Base-by-base conservation (phyloP, 2,329 filamentous ascomycete genomes). In the Leptographium procerum region DNA sequence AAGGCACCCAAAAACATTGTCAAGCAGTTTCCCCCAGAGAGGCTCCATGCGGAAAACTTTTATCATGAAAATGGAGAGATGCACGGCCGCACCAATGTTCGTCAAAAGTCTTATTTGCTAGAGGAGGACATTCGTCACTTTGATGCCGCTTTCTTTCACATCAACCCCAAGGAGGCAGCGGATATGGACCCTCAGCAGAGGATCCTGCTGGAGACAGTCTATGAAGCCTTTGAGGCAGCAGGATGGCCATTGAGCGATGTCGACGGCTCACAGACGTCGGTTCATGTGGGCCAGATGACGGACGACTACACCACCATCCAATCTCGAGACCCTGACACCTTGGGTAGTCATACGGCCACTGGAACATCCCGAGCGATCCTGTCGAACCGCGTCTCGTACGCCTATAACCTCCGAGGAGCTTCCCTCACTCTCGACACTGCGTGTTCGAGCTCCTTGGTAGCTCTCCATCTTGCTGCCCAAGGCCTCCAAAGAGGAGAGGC, bases 61-160 rank as follows among this genome's bases (percentile, higher is more conserved):
- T n/a, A n/a, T n/a, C n/a, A n/a, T n/a, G n/a, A n/a, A n/a, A n/a
- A n/a, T n/a, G n/a, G n/a, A n/a, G n/a, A n/a, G n/a, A n/a, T n/a
- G n/a, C n/a, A n/a, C n/a, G n/a, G n/a, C n/a, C n/a, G n/a, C n/a
- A n/a, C n/a, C n/a, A n/a, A n/a, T n/a, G n/a, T n/a, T n/a, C n/a
- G n/a, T n/a, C n/a, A n/a, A n/a, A n/a, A n/a, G n/a, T n/a, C n/a
- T n/a, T n/a, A n/a, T n/a, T n/a, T n/a, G n/a, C n/a, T n/a, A n/a
- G n/a, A n/a, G n/a, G n/a, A n/a, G n/a, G n/a, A n/a, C n/a, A n/a
- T n/a, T n/a, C n/a, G n/a, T n/a, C n/a, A n/a, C n/a, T n/a, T n/a
- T n/a, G n/a, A n/a, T n/a, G n/a, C n/a, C n/a, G n/a, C n/a, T n/a
- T 86, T 87, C 72, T 86, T 87, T 77, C 84, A 84, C 68, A 85